Evolutionary conservation across 78 protist species (phyloP), one percentile per base, ranked within the genome.

Genomic region (Polysphondylium violaceum): DNA sequence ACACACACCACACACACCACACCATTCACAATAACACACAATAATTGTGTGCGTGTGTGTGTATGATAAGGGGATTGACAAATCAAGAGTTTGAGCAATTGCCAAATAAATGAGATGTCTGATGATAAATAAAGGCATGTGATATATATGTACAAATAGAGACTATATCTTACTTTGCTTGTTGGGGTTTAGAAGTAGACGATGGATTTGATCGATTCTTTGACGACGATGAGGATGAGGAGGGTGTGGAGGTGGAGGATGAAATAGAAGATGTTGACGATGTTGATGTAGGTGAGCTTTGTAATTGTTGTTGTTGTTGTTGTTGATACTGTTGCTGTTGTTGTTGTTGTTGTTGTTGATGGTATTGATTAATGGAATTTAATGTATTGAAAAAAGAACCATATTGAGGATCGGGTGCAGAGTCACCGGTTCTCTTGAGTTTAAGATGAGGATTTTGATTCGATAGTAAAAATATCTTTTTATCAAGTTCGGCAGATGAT

Each of bases 401-500:
- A 68, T 41, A 36, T 47, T 41, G 56, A 41, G 75, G 56, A 25
- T 41, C 75, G n/a, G 17, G 40, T 41, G 35, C 21, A 40, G 11
- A 47, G 11, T 14, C 53, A 47, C 36, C 75, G 12, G 16, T 21
- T 41, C 50, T 41, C 35, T 68, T 36, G 41, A 68, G 6, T 25
- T 68, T 41, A 31, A 36, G 51, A 68, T 68, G 36, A 27, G 11
- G 11, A 14, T 11, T 47, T 47, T 14, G 53, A 47, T 68, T 41
- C 17, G 50, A 41, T 25, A 41, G 75, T 41, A 64, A 17, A 2
- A 64, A 35, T 14, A 64, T 64, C 50, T 64, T 64, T 64, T 64
- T 41, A n/a, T 64, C 72, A 35, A 64, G 47, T 35, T 64, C 72
- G 31, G 72, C n/a, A n/a, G n/a, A n/a, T n/a, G n/a, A n/a, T n/a